phyloP scores from a whole-genome alignment of 1,284 basidiomycete genomes.

The Microbotryomycetes sp. region DNA sequence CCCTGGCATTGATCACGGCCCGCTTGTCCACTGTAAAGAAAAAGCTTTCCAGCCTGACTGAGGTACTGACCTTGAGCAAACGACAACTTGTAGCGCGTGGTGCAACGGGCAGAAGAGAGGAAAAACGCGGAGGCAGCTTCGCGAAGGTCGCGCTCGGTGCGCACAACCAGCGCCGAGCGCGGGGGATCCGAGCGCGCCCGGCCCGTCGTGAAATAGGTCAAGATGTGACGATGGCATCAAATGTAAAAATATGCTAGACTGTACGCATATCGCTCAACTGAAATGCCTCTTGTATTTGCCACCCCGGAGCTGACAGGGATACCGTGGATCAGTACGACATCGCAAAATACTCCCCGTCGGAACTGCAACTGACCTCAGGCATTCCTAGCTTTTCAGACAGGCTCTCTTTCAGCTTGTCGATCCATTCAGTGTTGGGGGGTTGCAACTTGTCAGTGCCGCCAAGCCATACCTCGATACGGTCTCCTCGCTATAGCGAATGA shows the following conservation, averaged over 20 bases:
- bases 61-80: too few species aligned
- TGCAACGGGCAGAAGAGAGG: too few species aligned
- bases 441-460: conserved; percentile 18
- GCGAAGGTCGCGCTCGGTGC: neutral
- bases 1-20: too few species aligned
- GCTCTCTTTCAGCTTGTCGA: conserved; percentile 24
- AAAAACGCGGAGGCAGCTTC: neutral
- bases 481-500: conserved; percentile 21
- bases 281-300: conserved; percentile 30
- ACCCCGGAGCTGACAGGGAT: conserved; percentile 4
- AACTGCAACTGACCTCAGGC: conserved; percentile 16
- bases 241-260: neutral
- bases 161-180: neutral
- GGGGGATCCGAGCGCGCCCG: neutral
- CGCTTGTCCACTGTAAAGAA: too few species aligned
- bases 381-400: conserved; percentile 21
- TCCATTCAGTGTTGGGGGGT: conserved; percentile 20
- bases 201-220: neutral
- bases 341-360: too few species aligned
- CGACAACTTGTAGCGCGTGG: too few species aligned
- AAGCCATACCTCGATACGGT: conserved; percentile 32
- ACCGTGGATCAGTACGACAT: neutral
- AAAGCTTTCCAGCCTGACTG: too few species aligned
- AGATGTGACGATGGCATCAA: neutral
- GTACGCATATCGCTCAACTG: neutral